These are phyloP conservation scores for Rhypophila decipiens DNA, from an alignment of 495 filamentous ascomycete genomes.

Conservation along the genomic window DNA sequence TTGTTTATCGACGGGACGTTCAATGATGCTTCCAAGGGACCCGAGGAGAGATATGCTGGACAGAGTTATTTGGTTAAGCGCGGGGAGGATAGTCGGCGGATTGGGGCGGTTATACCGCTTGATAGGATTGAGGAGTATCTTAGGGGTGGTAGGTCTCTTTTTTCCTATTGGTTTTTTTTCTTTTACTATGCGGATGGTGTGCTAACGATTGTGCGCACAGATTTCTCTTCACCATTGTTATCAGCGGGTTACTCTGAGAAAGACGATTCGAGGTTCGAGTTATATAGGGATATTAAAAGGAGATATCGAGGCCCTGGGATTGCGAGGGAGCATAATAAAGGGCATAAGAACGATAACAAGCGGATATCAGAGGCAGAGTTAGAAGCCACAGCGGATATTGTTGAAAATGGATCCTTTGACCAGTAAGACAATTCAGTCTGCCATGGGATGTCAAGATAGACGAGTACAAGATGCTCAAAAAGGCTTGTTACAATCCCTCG, in stretches of 20 bases:
- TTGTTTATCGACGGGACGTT: constrained; percentile 19
- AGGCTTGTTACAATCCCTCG: constrained; percentile 12
- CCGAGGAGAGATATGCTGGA: constrained; percentile 4
- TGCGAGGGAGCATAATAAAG: constrained; percentile 3
- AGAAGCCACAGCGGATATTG: background rate
- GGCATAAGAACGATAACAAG: background rate
- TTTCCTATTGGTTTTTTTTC: background rate
- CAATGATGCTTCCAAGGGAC: background rate
- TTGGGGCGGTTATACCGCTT: constrained; percentile 7
- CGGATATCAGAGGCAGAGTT: no score
- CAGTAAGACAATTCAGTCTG: background rate
- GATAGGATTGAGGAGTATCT: constrained; percentile 17
- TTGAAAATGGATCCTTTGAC: constrained; percentile 6
- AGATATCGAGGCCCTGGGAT: constrained; percentile 3
- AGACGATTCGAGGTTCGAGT: constrained; percentile 7
- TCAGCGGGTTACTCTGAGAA: constrained; percentile 2
- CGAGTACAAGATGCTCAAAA: constrained; percentile 14
- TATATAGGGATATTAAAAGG: constrained; percentile 13
- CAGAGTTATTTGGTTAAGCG: constrained; percentile 15
- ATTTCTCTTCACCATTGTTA: constrained; percentile 13
- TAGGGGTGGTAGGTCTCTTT: constrained; percentile 9
- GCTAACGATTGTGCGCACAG: constrained; percentile 1
- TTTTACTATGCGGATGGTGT: background rate
- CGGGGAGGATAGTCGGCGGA: constrained; percentile 3
- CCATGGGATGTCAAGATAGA: constrained; percentile 15